These are phyloP conservation scores for Cyberlindnera euphorbiae DNA, from an alignment of 805 yeast genomes.

Conservation along the genomic window DNA sequence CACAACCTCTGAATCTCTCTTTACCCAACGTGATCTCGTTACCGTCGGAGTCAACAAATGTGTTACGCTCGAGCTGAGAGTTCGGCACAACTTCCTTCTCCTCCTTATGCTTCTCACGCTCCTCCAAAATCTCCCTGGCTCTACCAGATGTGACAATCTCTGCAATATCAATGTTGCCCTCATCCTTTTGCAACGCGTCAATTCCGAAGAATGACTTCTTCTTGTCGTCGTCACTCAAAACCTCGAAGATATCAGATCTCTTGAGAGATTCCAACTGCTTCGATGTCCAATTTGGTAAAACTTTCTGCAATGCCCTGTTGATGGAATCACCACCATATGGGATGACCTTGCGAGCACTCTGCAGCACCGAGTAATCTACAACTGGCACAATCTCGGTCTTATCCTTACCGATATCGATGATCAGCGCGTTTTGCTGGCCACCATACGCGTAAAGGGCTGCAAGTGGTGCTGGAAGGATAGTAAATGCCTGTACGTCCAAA, in stretches of 20 bases:
- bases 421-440: conserved; percentile 55
- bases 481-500: conserved; percentile 66
- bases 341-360: conserved; percentile 46
- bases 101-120: conserved; percentile 45
- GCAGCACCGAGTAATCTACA: conserved; percentile 62
- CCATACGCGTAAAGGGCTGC: conserved; percentile 75
- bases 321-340: conserved; percentile 62
- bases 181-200: conserved; percentile 44
- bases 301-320: conserved; percentile 44
- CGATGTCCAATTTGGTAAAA: conserved; percentile 53
- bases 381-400: conserved; percentile 77
- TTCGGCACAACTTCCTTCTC: conserved; percentile 41
- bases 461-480: conserved; percentile 61
- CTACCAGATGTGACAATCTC: conserved; percentile 78
- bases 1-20: conserved; percentile 82
- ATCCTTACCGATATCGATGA: conserved; percentile 76
- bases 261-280: conserved; percentile 73
- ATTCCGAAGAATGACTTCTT: conserved; percentile 57
- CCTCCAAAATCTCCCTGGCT: conserved; percentile 64
- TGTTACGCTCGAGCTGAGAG: conserved; percentile 67
- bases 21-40: conserved; percentile 68
- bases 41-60: conserved; percentile 58
- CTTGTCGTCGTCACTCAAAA: conserved; percentile 63
- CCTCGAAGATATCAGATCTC: conserved; percentile 71
- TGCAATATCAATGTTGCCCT: conserved; percentile 84